Evolutionary conservation across 2,329 filamentous ascomycete genomes (phyloP).

Genomic region (Cordyceps fumosorosea): DNA sequence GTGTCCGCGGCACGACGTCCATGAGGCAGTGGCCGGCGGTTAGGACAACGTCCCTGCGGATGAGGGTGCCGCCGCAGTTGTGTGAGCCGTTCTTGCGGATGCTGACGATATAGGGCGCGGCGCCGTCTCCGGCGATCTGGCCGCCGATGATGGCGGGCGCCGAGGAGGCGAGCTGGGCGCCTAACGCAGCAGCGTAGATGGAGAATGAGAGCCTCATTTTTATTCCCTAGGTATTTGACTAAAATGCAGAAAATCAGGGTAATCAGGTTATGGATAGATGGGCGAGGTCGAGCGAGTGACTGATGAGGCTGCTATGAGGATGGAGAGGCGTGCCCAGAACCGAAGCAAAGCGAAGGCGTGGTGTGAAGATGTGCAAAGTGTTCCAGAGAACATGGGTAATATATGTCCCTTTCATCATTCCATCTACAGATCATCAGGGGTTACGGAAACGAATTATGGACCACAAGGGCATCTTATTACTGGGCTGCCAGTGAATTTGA

Average conservation of each 20-base stretch:
- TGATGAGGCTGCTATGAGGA: not conserved
- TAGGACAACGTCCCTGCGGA: not conserved
- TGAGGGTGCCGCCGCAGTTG: conserved; percentile 5
- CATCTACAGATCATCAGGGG: conserved; percentile 4
- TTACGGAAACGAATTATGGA: not conserved
- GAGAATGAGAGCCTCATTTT: not conserved
- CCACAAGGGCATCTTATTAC: not conserved
- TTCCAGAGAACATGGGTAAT: not conserved
- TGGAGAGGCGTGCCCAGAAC: not conserved
- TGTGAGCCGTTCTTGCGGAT: not conserved
- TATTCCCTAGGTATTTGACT: not conserved
- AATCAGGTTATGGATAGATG: not conserved
- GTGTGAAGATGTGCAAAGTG: not conserved
- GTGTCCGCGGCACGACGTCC: not conserved
- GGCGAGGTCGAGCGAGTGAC: not conserved
- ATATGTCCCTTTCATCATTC: not conserved
- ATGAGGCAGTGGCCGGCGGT: conserved; percentile 3
- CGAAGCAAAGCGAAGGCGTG: not conserved
- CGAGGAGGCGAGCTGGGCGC: not conserved
- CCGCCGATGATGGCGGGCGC: conserved; percentile 5
- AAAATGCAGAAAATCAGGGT: too few relatives aligned
- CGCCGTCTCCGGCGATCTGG: not conserved
- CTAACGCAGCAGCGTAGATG: not conserved
- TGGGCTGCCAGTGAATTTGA: too few relatives aligned
- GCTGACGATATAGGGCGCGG: conserved; percentile 4